A percentile compares a stretch with the other conserved stretches of the same genome.
Evolutionary conservation across 345 rosid species (phyloP).

Genomic region (Acer negundo): DNA sequence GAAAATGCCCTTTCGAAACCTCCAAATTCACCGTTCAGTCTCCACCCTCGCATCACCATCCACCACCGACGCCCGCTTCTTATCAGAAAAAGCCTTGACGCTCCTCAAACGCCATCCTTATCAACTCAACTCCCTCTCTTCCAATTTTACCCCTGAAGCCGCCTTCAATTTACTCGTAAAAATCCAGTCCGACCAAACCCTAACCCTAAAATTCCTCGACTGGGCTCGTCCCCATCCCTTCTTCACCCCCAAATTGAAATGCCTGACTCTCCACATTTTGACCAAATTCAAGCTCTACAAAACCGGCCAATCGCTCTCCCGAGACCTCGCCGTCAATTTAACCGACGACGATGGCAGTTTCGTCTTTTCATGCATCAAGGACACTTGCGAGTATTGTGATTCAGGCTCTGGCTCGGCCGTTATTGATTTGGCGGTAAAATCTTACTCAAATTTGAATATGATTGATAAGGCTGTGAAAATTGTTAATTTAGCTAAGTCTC

Average conservation of each 20-base stretch:
- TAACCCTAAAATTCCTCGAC: conserved; percentile 56
- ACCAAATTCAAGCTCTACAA: conserved; percentile 84
- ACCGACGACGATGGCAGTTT: conserved; percentile 46
- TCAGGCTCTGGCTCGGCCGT: conserved; percentile 88
- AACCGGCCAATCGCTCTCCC: conserved; percentile 68
- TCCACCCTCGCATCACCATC: conserved; percentile 37
- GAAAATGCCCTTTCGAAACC: conserved; percentile 47
- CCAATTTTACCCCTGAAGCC: conserved; percentile 71
- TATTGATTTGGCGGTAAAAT: conserved; percentile 81
- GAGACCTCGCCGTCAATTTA: conserved; percentile 52
- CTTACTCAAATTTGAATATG: conserved; percentile 62
- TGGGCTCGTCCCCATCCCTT: conserved; percentile 72
- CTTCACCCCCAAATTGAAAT: conserved; percentile 70
- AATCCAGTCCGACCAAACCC: conserved; percentile 55
- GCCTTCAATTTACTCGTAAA: conserved; percentile 64
- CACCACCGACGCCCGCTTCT: conserved; percentile 28
- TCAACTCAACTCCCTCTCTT: conserved; percentile 52
- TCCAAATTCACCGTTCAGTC: conserved; percentile 42
- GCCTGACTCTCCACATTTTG: conserved; percentile 75
- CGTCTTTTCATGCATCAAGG: conserved; percentile 63
- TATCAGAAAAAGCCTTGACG: conserved; percentile 62
- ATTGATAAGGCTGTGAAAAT: conserved; percentile 63
- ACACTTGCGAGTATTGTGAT: conserved; percentile 54
- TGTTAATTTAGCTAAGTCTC: conserved; percentile 52
- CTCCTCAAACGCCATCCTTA: conserved; percentile 64